phyloP scores from a whole-genome alignment of 31 red algal genomes.

The Asparagopsis taxiformis region DNA sequence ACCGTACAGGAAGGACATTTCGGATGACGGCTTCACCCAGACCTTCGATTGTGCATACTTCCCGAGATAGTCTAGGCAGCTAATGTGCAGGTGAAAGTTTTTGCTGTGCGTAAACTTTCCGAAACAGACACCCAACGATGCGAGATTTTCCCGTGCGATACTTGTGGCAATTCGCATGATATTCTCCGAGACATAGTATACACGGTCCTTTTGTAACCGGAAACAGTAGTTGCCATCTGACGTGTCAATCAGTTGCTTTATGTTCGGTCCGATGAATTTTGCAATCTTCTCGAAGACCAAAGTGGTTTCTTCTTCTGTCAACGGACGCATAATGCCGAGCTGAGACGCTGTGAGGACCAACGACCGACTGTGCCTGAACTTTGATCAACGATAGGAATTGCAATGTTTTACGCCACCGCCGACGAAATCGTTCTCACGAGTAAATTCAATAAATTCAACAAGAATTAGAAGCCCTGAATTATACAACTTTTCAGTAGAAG shows the following conservation, averaged over 20 bases:
- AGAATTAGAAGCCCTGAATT: too few relatives aligned
- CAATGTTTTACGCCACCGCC: too few relatives aligned
- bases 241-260: constrained; percentile 82
- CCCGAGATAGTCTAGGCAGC: constrained; percentile 71
- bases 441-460: too few relatives aligned
- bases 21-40: constrained; percentile 90
- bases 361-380: too few relatives aligned
- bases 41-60: constrained; percentile 77
- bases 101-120: constrained; percentile 95
- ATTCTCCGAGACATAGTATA: constrained; percentile 82
- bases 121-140: constrained; percentile 81
- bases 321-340: constrained; percentile 79
- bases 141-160: constrained; percentile 62
- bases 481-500: too few relatives aligned
- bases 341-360: too few relatives aligned
- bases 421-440: too few relatives aligned
- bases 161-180: constrained; percentile 64
- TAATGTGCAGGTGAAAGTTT: constrained; percentile 93
- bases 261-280: constrained; percentile 77
- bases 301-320: constrained; percentile 88
- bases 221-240: constrained; percentile 69
- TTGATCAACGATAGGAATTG: too few relatives aligned
- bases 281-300: constrained; percentile 93
- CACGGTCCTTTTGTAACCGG: constrained; percentile 88
- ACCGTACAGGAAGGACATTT: constrained; percentile 97